A percentile compares a stretch with the other conserved stretches of the same genome.
phyloP scores from a whole-genome alignment of 2,329 filamentous ascomycete genomes.

The Aspergillus costaricaensis region DNA sequence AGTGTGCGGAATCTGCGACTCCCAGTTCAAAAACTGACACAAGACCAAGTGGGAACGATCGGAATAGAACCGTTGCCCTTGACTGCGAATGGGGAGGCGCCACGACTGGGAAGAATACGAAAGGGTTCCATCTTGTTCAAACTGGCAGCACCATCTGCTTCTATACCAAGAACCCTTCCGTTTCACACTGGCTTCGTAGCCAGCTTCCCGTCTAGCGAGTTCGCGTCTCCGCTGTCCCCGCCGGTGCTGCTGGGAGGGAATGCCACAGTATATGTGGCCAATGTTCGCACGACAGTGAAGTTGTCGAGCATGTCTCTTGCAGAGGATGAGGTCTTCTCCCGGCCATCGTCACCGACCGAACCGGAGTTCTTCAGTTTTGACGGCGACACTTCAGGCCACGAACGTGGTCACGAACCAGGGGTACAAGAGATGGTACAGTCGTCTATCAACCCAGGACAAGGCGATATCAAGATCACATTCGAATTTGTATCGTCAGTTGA shows the following conservation, averaged over 20 bases:
- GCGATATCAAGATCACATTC: constrained; percentile 53
- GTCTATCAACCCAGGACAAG: constrained; percentile 23
- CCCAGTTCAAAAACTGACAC: constrained; percentile 72
- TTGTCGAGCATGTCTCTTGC: constrained; percentile 60
- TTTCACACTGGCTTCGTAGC: constrained; percentile 70
- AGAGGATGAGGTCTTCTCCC: constrained; percentile 32
- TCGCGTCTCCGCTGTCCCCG: constrained; percentile 44
- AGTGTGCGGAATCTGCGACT: constrained; percentile 87
- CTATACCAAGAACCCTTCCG: constrained; percentile 23
- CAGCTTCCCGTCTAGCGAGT: constrained; percentile 65
- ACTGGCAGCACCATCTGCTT: constrained; percentile 58
- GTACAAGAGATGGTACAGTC: constrained; percentile 32
- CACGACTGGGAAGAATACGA: constrained; percentile 49
- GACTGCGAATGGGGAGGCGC: constrained; percentile 23
- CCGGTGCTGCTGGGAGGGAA: constrained; percentile 58
- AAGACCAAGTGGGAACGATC: constrained; percentile 86
- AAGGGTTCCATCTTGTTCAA: constrained; percentile 84
- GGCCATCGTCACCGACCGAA: constrained; percentile 35
- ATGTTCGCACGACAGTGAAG: constrained; percentile 77
- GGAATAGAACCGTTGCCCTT: constrained; percentile 60
- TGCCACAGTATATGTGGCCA: constrained; percentile 80
- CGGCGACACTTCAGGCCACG: constrained; percentile 30
- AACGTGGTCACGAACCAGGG: constrained; percentile 21
- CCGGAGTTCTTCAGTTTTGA: constrained; percentile 50
- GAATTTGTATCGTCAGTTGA: constrained; percentile 60